These are phyloP conservation scores for Backusella luteola DNA, from an alignment of 192 early-diverging fungal species.

Conservation along the genomic window DNA sequence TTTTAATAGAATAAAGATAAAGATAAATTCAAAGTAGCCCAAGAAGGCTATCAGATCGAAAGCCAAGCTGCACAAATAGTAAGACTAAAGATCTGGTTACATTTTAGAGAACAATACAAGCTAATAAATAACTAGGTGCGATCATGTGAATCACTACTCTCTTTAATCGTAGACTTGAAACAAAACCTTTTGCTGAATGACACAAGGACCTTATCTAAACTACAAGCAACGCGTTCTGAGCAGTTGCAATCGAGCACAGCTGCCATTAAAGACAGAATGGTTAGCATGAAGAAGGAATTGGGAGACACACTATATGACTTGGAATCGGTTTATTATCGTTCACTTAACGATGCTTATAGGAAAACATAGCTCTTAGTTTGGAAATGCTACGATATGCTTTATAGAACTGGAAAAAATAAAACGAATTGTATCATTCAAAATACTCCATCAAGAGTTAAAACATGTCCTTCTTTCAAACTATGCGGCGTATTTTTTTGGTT, in stretches of 20 bases:
- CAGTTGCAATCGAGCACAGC: conserved; percentile 39
- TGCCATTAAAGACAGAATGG: conserved; percentile 40
- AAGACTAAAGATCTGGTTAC: background rate
- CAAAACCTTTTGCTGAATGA: conserved; percentile 51
- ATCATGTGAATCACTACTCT: conserved; percentile 48
- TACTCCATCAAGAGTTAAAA: too few relatives aligned
- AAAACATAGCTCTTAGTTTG: too few relatives aligned
- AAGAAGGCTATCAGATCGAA: conserved; percentile 58
- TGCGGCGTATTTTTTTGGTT: too few relatives aligned
- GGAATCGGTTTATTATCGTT: conserved; percentile 45
- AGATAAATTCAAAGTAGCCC: conserved; percentile 54
- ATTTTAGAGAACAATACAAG: background rate
- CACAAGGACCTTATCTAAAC: conserved; percentile 42
- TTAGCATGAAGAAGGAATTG: conserved; percentile 42
- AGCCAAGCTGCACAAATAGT: conserved; percentile 54
- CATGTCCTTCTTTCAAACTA: too few relatives aligned
- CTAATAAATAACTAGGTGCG: conserved; percentile 25
- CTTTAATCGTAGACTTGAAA: conserved; percentile 50
- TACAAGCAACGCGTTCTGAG: conserved; percentile 34
- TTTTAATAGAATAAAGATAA: conserved; percentile 39
- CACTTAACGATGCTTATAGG: conserved; percentile 14
- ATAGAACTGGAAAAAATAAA: too few relatives aligned
- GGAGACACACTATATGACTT: conserved; percentile 47
- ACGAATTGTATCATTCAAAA: too few relatives aligned
- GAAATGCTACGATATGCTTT: too few relatives aligned